These are phyloP conservation scores for Helenozyma rhizophorensis DNA, from an alignment of 805 yeast genomes.

Conservation along the genomic window DNA sequence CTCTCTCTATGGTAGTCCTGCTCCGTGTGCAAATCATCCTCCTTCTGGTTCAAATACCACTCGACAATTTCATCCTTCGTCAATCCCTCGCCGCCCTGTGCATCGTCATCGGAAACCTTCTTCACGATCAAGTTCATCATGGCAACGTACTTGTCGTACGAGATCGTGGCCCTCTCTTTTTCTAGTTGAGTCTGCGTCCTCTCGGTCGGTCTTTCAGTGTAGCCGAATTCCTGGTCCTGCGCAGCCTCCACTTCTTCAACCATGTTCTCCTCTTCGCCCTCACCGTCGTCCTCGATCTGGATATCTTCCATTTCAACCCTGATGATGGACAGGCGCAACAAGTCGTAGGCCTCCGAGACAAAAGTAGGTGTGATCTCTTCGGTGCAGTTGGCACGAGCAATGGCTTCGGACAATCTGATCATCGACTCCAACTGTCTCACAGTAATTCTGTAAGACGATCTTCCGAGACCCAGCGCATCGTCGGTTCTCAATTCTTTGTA, in stretches of 20 bases:
- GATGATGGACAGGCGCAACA: constrained; percentile 85
- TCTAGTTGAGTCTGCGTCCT: constrained; percentile 1
- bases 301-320: constrained; percentile 93
- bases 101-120: constrained; percentile 50
- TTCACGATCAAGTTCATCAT: constrained; percentile 79
- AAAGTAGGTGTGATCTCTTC: constrained; percentile 78
- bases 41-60: constrained; percentile 75
- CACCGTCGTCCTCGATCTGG: constrained; percentile 69
- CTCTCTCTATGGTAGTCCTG: constrained; percentile 68
- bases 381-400: constrained; percentile 94
- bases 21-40: constrained; percentile 65
- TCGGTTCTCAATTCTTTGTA: constrained; percentile 84
- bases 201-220: constrained; percentile 3
- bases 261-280: constrained; percentile 12
- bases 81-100: constrained; percentile 52
- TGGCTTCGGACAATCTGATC: constrained; percentile 91
- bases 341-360: constrained; percentile 90
- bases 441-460: constrained; percentile 88
- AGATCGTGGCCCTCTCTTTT: constrained; percentile 41
- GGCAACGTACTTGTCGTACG: constrained; percentile 81
- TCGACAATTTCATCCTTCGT: constrained; percentile 67
- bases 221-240: constrained; percentile 8
- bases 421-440: constrained; percentile 94
- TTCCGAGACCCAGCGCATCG: constrained; percentile 84
- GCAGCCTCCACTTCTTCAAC: constrained; percentile 16